A percentile compares a stretch with the other conserved stretches of the same genome.
phyloP scores from a whole-genome alignment of 2,329 filamentous ascomycete species.

The Coniella vitis region DNA sequence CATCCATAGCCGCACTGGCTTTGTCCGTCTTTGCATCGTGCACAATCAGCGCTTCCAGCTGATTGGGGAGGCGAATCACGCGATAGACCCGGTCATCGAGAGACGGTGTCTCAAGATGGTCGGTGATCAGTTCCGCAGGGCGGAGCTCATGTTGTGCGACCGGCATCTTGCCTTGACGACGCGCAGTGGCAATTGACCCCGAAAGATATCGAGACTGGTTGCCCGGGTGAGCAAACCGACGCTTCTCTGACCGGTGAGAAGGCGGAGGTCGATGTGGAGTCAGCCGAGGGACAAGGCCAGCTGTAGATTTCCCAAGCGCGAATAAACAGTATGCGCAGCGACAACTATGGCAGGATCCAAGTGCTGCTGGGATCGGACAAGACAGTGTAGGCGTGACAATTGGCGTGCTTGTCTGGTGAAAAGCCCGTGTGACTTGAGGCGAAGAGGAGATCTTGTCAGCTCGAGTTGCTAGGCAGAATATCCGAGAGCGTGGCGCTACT shows the following conservation, averaged over 20 bases:
- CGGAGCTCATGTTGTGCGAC: slow-evolving; percentile 25
- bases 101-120: slow-evolving; percentile 72
- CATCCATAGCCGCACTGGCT: slow-evolving; percentile 89
- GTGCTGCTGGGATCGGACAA: not conserved
- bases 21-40: slow-evolving; percentile 96
- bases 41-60: slow-evolving; percentile 84
- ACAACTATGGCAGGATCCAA: not conserved
- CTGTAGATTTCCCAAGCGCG: not conserved
- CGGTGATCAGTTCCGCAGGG: slow-evolving; percentile 46
- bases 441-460: not conserved
- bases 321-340: not conserved
- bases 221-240: not conserved
- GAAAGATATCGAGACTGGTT: not conserved
- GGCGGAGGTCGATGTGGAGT: not conserved
- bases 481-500: slow-evolving; percentile 6
- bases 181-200: slow-evolving; percentile 2
- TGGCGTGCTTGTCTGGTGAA: slow-evolving; percentile 4
- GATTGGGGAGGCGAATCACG: slow-evolving; percentile 76
- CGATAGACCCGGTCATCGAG: slow-evolving; percentile 83
- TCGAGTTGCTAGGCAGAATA: not conserved
- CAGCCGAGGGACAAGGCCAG: not conserved
- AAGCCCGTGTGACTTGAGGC: slow-evolving; percentile 7
- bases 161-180: slow-evolving; percentile 22
- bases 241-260: not conserved
- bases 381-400: not conserved